Base-by-base conservation (phyloP, 495 filamentous ascomycete species). In the Cercophora newfieldiana region DNA sequence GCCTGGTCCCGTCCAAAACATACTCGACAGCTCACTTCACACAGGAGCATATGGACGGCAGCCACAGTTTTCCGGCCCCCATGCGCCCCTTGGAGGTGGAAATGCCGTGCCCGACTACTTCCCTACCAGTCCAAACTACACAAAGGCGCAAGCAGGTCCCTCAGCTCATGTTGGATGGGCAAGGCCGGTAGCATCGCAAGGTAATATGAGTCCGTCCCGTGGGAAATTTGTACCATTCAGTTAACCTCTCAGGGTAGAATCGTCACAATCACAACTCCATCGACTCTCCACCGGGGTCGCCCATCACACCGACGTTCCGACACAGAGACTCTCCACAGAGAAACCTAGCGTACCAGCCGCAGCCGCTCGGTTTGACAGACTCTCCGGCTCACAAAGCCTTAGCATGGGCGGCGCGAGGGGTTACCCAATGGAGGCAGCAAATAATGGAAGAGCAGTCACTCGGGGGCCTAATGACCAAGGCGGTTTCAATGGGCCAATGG, bases 391-490 rank as follows among this genome's bases (percentile, higher is more conserved):
- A 18, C 60, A 51, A 12, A 33, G 3, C 21, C 47, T 30, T 18
- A 26, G 25, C 7, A 26, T 24, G 16, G 60, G 37, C 19, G 30
- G n/a, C 16, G 16, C 24, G 7, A 19, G 60, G 18, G 22, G 60
- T 10, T 62, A 50, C 31, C 25, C 44, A 19, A 19, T 10, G 16
- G 0, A 31, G 24, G 16, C 44, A 3, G 16, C 37, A 3, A 7
- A 18, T 14, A 37, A 51, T 8, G 26, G n/a, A 7, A 62, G 60
- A 16, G 29, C 24, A 3, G 33, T 37, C 48, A 28, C 60, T 28
- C 60, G 60, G 5, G 30, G 49, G 8, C 59, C 44, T 18, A 28
- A 47, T 53, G 60, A 62, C 44, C 44, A 62, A 26, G 47, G 60
- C n/a, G 60, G 47, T 1, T 62, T 62, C 47, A 26, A 24, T 22